Conservation (phyloP, 2,329 filamentous ascomycete species). For the Trichoderma sp. region DNA sequence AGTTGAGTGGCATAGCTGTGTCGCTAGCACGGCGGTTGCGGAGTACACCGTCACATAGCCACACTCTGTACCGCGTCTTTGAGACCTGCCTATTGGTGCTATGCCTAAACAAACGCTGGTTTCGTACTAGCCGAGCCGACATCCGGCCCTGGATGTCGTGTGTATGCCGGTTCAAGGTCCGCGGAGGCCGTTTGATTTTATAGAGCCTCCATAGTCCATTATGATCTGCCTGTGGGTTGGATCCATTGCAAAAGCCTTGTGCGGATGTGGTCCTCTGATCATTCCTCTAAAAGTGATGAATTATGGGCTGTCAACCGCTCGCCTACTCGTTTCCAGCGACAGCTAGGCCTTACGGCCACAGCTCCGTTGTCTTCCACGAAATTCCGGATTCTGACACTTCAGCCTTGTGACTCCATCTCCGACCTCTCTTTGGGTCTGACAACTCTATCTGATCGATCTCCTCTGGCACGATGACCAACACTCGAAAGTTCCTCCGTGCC, state of each 20-base stretch:
- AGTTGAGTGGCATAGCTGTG: background rate
- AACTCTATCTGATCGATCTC: slow-evolving; percentile 75
- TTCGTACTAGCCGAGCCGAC: background rate
- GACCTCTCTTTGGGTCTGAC: slow-evolving; percentile 59
- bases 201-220: background rate
- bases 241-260: background rate
- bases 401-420: slow-evolving; percentile 66
- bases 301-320: background rate
- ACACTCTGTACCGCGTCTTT: background rate
- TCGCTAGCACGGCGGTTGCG: background rate
- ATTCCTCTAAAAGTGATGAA: background rate
- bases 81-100: background rate
- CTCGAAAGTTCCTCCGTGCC: slow-evolving; percentile 73
- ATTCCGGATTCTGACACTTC: slow-evolving; percentile 41
- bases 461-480: slow-evolving; percentile 76
- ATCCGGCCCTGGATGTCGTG: background rate
- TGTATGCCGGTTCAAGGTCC: background rate
- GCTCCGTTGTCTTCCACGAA: slow-evolving; percentile 65
- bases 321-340: background rate
- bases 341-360: slow-evolving; percentile 57
- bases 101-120: background rate
- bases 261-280: background rate
- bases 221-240: background rate
- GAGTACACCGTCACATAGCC: background rate
- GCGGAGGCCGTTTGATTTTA: slow-evolving; percentile 1